Percentiles rank a stretch among this genome's conserved stretches.
Conservation (phyloP, 306 rosid genomes). For the Cicer yamashitae region DNA sequence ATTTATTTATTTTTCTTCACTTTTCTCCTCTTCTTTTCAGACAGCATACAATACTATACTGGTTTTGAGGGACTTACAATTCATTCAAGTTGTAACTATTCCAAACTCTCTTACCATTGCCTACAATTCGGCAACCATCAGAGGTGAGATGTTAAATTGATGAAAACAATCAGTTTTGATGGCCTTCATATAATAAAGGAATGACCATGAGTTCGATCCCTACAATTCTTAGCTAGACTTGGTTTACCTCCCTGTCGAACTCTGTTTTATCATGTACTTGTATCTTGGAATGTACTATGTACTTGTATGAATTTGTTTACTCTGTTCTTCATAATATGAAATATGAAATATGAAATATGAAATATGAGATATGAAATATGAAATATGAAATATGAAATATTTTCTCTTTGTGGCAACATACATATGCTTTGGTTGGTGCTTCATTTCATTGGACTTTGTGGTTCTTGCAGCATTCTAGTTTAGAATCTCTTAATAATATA, state of each 20-base stretch:
- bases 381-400: no score
- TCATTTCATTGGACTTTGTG: not conserved
- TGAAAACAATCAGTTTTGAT: slow-evolving; percentile 33
- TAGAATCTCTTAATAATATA: slow-evolving; percentile 9
- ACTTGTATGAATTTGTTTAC: no score
- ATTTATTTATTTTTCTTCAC: no score
- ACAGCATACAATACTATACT: slow-evolving; percentile 50
- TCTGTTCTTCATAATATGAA: no score
- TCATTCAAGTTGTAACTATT: slow-evolving; percentile 49
- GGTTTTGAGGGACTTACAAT: slow-evolving; percentile 52
- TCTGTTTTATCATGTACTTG: no score
- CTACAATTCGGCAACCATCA: slow-evolving; percentile 67
- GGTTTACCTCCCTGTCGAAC: not conserved
- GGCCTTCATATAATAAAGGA: slow-evolving; percentile 19
- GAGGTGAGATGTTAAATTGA: slow-evolving; percentile 53
- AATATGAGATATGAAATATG: no score
- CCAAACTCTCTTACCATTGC: slow-evolving; percentile 68
- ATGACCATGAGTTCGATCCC: slow-evolving; percentile 1
- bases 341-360: no score
- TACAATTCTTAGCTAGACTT: not conserved
- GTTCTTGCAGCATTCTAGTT: slow-evolving; percentile 14
- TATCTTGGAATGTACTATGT: no score
- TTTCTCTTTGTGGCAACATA: not conserved
- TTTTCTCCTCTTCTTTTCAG: slow-evolving; percentile 54
- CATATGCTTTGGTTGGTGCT: slow-evolving; percentile 20